Conservation (phyloP, 495 filamentous ascomycete species). For the Neurospora sp. region DNA sequence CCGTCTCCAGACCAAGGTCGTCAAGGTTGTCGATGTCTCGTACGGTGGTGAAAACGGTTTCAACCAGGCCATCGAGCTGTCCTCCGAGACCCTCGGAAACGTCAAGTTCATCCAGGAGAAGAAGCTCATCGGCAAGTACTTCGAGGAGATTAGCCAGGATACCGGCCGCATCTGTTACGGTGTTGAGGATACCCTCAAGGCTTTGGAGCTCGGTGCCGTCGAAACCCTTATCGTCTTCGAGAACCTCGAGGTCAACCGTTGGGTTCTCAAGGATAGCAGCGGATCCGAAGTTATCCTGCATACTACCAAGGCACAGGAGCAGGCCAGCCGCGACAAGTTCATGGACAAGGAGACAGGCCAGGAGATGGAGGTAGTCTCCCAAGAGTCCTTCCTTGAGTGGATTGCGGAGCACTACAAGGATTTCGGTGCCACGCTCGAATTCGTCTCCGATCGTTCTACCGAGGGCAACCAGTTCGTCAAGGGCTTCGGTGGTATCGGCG, state of each 20-base stretch:
- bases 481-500: conserved; percentile 96
- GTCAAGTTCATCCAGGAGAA: conserved; percentile 99
- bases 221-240: conserved; percentile 97
- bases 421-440: conserved; percentile 93
- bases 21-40: conserved; percentile 97
- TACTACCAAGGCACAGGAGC: conserved; percentile 79
- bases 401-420: conserved; percentile 96
- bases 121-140: conserved; percentile 97
- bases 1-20: conserved; percentile 85
- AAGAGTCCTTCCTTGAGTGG: conserved; percentile 93
- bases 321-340: conserved; percentile 65
- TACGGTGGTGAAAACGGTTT: conserved; percentile 99
- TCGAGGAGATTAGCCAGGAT: conserved; percentile 96
- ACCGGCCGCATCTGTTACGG: conserved; percentile 94
- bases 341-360: conserved; percentile 89
- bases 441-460: conserved; percentile 90
- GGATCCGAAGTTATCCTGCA: conserved; percentile 67
- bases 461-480: conserved; percentile 99
- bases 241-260: conserved; percentile 89
- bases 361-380: conserved; percentile 87
- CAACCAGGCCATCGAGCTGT: conserved; percentile 96
- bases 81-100: conserved; percentile 91
- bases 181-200: conserved; percentile 94
- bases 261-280: conserved; percentile 68
- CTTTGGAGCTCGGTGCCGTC: conserved; percentile 89